phyloP scores from a whole-genome alignment of 768 basidiomycete species.

The Daedaleopsis nitida region DNA sequence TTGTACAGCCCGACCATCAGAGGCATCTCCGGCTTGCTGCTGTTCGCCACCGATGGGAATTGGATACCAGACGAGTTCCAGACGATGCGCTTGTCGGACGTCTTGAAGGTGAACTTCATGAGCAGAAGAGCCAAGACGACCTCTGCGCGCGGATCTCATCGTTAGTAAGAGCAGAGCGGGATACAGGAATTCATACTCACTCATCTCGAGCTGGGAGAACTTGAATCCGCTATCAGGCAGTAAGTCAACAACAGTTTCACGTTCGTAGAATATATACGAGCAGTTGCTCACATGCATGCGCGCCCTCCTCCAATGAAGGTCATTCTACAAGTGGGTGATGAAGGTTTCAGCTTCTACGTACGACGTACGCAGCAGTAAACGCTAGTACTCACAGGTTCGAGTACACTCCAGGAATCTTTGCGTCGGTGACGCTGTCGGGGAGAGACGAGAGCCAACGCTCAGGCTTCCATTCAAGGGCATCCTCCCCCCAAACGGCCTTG shows the following conservation, averaged over 20 bases:
- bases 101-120: conserved; percentile 26
- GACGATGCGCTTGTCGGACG: conserved; percentile 21
- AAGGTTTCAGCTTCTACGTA: no score
- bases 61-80: conserved; percentile 28
- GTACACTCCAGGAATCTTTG: conserved; percentile 22
- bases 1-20: background rate
- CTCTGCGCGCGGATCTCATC: background rate
- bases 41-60: conserved; percentile 23
- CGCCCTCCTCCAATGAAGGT: conserved; percentile 30
- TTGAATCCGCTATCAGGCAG: conserved; percentile 19
- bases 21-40: background rate
- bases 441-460: conserved; percentile 26
- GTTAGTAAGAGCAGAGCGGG: background rate
- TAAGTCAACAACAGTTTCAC: background rate
- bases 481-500: conserved; percentile 28
- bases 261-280: background rate
- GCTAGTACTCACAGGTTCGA: conserved; percentile 12
- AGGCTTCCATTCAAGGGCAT: conserved; percentile 28
- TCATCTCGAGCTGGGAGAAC: conserved; percentile 24
- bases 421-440: conserved; percentile 12
- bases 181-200: conserved; percentile 5
- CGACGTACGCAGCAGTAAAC: no score
- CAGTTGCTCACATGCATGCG: conserved; percentile 28
- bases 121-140: conserved; percentile 7
- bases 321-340: no score